These are phyloP conservation scores for Triticum turgidum DNA, from an alignment of 176 grass and related monocot species.

Conservation along the genomic window DNA sequence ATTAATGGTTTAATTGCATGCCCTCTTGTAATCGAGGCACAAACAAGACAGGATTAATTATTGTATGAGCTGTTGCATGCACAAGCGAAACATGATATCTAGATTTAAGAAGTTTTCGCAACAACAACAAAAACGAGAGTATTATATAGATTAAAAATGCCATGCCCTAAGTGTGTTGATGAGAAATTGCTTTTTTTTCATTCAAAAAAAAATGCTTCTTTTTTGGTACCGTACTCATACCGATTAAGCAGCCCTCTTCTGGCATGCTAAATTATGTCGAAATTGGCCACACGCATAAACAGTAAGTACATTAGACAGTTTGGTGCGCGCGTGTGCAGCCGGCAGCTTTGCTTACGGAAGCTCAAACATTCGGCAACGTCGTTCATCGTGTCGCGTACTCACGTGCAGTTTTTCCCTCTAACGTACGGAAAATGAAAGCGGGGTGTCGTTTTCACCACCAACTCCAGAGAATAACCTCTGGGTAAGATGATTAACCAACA, in stretches of 20 bases:
- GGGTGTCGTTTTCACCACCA: constrained; percentile 25
- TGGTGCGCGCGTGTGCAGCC: too few species aligned
- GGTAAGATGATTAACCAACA: neutral
- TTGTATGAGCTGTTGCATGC: neutral
- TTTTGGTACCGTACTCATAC: too few species aligned
- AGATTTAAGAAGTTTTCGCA: neutral
- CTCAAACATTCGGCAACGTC: neutral
- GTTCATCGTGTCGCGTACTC: neutral
- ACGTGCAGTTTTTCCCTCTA: neutral
- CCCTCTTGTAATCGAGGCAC: neutral
- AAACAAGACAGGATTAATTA: neutral
- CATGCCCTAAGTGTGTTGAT: neutral
- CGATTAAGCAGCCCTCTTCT: too few species aligned
- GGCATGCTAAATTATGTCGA: too few species aligned
- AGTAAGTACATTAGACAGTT: too few species aligned
- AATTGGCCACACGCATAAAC: too few species aligned
- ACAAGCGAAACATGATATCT: neutral
- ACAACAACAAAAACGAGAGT: too few species aligned
- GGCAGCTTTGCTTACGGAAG: neutral
- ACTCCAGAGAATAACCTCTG: constrained; percentile 15
- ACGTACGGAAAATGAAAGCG: neutral
- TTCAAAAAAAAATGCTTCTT: too few species aligned
- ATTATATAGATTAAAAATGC: too few species aligned
- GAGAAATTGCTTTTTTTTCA: neutral
- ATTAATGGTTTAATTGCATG: neutral